Evolutionary conservation across 2,329 filamentous ascomycete species (phyloP), one percentile per base, ranked within the genome.

Genomic region (Ceratocystis eucalypticola): DNA sequence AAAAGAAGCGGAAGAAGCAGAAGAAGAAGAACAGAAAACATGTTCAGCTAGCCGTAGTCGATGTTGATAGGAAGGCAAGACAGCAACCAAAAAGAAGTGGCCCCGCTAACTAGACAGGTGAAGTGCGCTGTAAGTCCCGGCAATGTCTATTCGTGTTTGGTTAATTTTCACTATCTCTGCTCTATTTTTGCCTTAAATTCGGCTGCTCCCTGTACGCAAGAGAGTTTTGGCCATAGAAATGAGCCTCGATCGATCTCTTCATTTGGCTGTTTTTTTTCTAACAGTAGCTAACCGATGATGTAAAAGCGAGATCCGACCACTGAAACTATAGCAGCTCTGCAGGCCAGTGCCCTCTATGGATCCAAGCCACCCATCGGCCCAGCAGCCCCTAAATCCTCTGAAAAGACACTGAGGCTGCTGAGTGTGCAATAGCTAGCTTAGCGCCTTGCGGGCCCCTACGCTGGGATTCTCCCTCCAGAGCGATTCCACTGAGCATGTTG

Each of bases 1-100:
- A 65, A 41, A 53, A n/a, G n/a, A n/a, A n/a, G n/a, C n/a, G n/a
- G n/a, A n/a, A 65, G 53, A 68, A 65, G 5, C 66, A 65, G 66
- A 22, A 57, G n/a, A 22, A 57, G n/a, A 63, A 45, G 17, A 48
- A 44, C 28, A 25, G 28, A 28, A 62, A 46, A 62, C n/a, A 62
- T 44, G 20, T 25, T 10, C 17, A 59, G 28, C 12, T 33, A 30
- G n/a, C 63, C 25, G 28, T 20, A 8, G 28, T 20, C 15, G 30
- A 30, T 6, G 5, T 20, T 15, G 6, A 30, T 2, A 1, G 10
- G 33, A 17, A 10, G n/a, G 55, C 55, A 50, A 12, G 46, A 50
- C n/a, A 12, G 20, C n/a, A 57, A 6, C 22, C 15, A 12, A 59
- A 25, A 17, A n/a, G 15, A 10, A 20, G 28, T 12, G 5, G 28